Evolutionary conservation across 192 early-diverging fungal species (phyloP), one percentile per base, ranked within the genome.

Genomic region (Phycomyces blakesleeanus): DNA sequence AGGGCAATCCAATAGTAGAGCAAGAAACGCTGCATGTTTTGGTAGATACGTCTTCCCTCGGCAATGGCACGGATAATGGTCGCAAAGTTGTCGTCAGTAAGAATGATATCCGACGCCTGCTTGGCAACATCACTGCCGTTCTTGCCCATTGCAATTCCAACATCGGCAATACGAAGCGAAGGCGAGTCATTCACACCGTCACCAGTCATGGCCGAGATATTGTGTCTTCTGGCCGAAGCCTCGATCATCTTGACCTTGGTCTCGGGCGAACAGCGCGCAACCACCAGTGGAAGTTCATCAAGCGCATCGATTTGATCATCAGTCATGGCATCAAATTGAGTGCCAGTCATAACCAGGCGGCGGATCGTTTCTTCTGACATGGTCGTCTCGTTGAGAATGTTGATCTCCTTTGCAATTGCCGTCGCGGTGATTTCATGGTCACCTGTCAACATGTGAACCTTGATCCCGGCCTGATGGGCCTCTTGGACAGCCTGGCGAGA

Each of bases 161-260:
- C 65, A 59, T 73, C 71, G 26, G 71, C 71, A 53, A 73, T 73
- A 50, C 71, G 71, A n/a, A 73, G 57, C n/a, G 71, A 73, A 47
- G 71, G 71, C 24, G 71, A 73, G 44, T 73, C 71, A 63, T 92
- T 92, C 50, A 90, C 88, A 63, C 90, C 90, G 71, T 92, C 90
- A 70, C 96, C 96, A 20, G 95, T 95, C 93, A 95, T 95, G 34
- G 90, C 92, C 57, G 88, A 82, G 61, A 89, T 84, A 59, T 87
- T 82, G n/a, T 78, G 76, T 53, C 85, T 80, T 39, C 83, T 76
- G 68, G 97, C 90, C 55, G 95, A 82, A 15, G 94, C 93, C 64
- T 89, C 82, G 58, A 98, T 93, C 80, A 98, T 97, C 73, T 98
- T 97, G 61, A 96, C 86, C 75, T 98, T 98, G 74, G 93, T 96